Base-by-base conservation (phyloP, 768 basidiomycete genomes). In the Termitomyces sp. region DNA sequence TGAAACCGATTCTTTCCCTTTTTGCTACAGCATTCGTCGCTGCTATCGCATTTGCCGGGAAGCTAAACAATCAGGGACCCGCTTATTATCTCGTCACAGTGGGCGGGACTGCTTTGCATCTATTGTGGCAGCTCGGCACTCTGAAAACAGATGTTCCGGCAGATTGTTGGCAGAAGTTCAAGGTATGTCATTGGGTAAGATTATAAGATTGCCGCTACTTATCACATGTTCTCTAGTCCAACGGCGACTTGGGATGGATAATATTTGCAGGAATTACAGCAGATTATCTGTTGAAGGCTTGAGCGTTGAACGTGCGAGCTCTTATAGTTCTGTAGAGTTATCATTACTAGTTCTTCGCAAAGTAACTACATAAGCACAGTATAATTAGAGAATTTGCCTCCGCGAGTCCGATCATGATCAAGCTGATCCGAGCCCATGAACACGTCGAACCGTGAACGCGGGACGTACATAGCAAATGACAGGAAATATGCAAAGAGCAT, bases 1-100 rank as follows among this genome's bases (percentile, higher is more conserved):
- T 83, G 15, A 71, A 77, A 24, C 74, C 76, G 1, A 74, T 83
- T 61, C 76, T 85, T 35, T 63, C 76, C 20, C 57, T 67, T 53
- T 79, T 85, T 64, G 76, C 78, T 0, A 57, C 73, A 1, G 61
- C 67, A 1, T 81, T 84, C 67, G 67, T 84, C 28, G 28, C 45
- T 12, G 67, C 72, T 57, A 69, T 84, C 38, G 65, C 75, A 8
- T 68, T 69, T 58, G 73, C 78, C 3, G 83, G 7, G 65, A 74
- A 60, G 7, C 68, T 68, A 12, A 79, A 81, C 55, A 67, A 66
- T 6, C 75, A 79, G 11, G 78, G 81, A 1, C 70, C 68, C 7
- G 62, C 72, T 0, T 78, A 69, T 64, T 75, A 65, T 64, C 35
- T 70, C 18, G 55, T 76, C 55, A 68, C 70, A 24, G 70, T 72